Evolutionary conservation across 192 early-diverging fungal genomes (phyloP).

Genomic region (Coemansia guatemalensis): DNA sequence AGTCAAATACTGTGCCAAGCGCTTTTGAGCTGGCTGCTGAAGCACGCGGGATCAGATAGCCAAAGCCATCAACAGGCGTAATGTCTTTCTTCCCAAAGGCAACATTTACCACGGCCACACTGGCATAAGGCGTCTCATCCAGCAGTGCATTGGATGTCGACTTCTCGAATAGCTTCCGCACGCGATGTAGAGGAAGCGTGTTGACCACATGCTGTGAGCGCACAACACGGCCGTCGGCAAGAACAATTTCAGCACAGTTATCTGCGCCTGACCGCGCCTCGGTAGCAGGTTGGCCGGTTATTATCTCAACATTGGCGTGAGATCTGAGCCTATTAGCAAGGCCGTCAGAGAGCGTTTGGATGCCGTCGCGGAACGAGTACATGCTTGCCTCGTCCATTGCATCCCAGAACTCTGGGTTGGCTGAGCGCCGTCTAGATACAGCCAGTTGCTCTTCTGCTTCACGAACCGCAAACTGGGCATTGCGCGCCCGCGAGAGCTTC

Average conservation of each 20-base stretch:
- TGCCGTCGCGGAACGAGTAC: conserved; percentile 79
- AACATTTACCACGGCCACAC: conserved; percentile 85
- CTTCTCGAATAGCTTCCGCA: conserved; percentile 53
- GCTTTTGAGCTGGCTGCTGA: conserved; percentile 51
- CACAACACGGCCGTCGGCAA: conserved; percentile 34
- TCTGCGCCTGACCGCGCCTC: conserved; percentile 35
- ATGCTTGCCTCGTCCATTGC: conserved; percentile 66
- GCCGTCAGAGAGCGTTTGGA: conserved; percentile 66
- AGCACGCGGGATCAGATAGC: conserved; percentile 79
- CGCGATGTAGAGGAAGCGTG: conserved; percentile 60
- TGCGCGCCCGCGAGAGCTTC: conserved; percentile 28
- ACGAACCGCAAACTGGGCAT: conserved; percentile 19
- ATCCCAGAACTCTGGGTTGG: conserved; percentile 59
- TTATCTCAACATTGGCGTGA: conserved; percentile 61
- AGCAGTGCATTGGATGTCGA: conserved; percentile 51
- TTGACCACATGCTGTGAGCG: conserved; percentile 65
- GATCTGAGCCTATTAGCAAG: conserved; percentile 55
- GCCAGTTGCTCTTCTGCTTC: conserved; percentile 18
- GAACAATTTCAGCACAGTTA: conserved; percentile 26
- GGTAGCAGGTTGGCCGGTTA: conserved; percentile 46
- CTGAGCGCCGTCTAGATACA: conserved; percentile 21
- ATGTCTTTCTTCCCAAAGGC: conserved; percentile 56
- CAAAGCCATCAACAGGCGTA: conserved; percentile 80
- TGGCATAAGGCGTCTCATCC: conserved; percentile 63
- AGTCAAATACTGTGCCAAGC: conserved; percentile 89